These are phyloP conservation scores for Chenopodium quinoa DNA, from an alignment of 148 eudicot species.

Conservation along the genomic window DNA sequence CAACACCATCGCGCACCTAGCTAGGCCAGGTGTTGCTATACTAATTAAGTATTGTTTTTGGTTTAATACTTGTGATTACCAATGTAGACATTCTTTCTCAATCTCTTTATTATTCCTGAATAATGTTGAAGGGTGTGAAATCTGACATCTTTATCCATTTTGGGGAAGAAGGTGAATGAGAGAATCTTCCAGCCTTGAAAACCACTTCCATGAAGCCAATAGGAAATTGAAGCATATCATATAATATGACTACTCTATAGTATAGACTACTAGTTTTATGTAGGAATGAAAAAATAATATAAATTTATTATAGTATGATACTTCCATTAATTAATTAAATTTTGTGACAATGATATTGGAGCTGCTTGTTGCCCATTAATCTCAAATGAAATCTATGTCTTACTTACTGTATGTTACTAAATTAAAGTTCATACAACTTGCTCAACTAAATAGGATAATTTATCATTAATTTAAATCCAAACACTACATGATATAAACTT, in stretches of 20 bases:
- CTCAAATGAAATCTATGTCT: constrained; percentile 20
- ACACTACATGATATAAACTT: constrained; percentile 16
- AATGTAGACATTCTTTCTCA: not conserved
- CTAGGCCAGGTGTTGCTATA: too few relatives aligned
- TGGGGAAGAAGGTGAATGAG: constrained; percentile 21
- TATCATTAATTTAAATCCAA: constrained; percentile 22
- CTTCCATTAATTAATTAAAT: not conserved
- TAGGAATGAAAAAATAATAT: too few relatives aligned
- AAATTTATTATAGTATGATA: too few relatives aligned
- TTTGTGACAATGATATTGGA: not conserved
- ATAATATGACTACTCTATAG: too few relatives aligned
- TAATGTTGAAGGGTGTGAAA: constrained; percentile 28
- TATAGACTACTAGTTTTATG: too few relatives aligned
- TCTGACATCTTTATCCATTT: constrained; percentile 42
- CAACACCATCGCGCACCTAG: too few relatives aligned
- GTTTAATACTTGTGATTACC: not conserved
- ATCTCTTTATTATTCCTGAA: not conserved
- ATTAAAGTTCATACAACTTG: constrained; percentile 17
- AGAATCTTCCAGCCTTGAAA: constrained; percentile 48
- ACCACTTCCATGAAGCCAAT: constrained; percentile 38
- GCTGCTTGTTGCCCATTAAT: constrained; percentile 2
- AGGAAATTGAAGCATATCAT: constrained; percentile 4
- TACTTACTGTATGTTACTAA: constrained; percentile 5
- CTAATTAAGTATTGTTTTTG: not conserved
- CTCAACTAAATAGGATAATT: constrained; percentile 9